Evolutionary conservation across 169 alveolate genomes (phyloP), one percentile per base, ranked within the genome.

Genomic region (Plasmodium blacklocki): DNA sequence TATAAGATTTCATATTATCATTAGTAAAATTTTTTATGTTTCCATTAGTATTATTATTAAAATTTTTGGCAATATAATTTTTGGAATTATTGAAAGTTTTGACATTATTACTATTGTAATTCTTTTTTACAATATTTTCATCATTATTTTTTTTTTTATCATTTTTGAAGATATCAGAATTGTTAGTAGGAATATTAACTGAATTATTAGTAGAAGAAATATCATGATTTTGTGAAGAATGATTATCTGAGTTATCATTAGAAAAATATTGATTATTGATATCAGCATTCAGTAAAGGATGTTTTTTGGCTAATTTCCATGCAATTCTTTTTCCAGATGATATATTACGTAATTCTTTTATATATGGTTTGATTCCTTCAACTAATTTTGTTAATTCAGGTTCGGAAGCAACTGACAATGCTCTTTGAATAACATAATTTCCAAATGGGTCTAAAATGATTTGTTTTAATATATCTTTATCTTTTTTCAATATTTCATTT

Each of bases 341-440:
- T 23, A 88, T 83, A 52, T 74, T 87, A 47, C 89, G 92, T 49
- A 95, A 74, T 23, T 94, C 96, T 47, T 95, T 95, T 47, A 89
- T 54, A 76, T 93, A 93, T 19, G 96, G 95, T 66, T 89, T 80
- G 14, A 94, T 94, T 52, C 93, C 92, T 60, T 94, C 93, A 19
- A 95, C 74, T 47, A 94, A 58, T 54, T 62, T 88, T 9, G 75
- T 75, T 43, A 94, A 47, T 59, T 93, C 94, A 49, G 88, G 93
- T 39, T 95, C 94, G 39, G 88, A 93, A 7, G 97, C 96, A 49
- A 93, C 94, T 54, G 88, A 92, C 14, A 93, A 88, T 59, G 92
- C 95, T 50, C 96, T 80, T 70, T 93, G 96, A 12, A 93, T 92
- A 63, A 94, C 98, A 75, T 96, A 96, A 90, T 96, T 96, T 4